Evolutionary conservation across 345 rosid species (phyloP), one percentile per base, ranked within the genome.

Genomic region (Citrus hindsii): DNA sequence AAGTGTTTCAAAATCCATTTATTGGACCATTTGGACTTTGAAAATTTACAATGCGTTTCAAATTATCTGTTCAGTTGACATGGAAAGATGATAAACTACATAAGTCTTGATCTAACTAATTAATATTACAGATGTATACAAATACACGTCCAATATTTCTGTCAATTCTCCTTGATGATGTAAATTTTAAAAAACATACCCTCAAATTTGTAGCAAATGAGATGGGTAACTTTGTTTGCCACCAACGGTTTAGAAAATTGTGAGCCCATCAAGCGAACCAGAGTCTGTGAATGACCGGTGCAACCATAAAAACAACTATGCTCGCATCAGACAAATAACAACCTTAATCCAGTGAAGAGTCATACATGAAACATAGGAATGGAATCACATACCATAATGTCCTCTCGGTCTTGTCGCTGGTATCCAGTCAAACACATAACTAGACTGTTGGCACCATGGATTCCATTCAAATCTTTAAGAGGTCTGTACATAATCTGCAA

Each of bases 241-340:
- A 90, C 93, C 84, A 97, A 77, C 0, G 98, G 98, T 85, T 94
- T 97, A 8, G 94, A 94, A 88, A 94, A 94, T 51, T 88, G 89
- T 22, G 92, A 97, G 46, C 99, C 98, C 97, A 97, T 94, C 87
- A 97, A 80, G 72, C 84, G 75, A 77, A 94, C 99, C 99, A 97
- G 94, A 25, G 90, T 84, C 99, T 97, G 87, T 42, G 65, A 85
- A 67, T 3, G 22, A 73, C 67, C 10, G 74, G 81, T 21, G 0
- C 56, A 73, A 51, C 55, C 46, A 62, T 66, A 70, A 68, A 68
- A 60, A 19, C 68, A 55, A 46, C 21, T 24, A 58, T 35, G 48
- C 55, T 72, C 25, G 14, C 51, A 73, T 56, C 33, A 65, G 74
- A 77, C 60, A 77, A 51, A 37, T 66, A 77, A 58, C 32, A 66